These are phyloP conservation scores for Suillus brevipes DNA, from an alignment of 768 basidiomycete genomes.

Conservation along the genomic window DNA sequence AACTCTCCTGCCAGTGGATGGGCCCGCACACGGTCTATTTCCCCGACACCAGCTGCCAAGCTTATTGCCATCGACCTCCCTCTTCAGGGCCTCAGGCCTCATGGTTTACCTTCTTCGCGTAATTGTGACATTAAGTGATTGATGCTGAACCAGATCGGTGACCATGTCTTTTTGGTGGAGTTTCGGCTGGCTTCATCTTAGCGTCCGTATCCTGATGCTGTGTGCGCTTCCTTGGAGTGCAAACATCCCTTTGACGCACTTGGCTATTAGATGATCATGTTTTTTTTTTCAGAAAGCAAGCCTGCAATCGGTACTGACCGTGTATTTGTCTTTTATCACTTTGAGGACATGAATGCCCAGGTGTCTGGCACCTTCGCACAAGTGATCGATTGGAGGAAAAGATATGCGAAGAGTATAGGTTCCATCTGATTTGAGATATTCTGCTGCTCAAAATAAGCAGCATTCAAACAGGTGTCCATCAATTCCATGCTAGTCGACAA, in stretches of 20 bases:
- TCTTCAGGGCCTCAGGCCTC: background rate
- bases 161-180: background rate
- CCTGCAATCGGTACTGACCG: background rate
- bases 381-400: background rate
- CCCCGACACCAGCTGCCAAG: background rate
- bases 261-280: no score
- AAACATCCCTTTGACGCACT: no score
- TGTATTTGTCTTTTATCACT: background rate
- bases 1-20: no score
- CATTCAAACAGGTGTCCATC: no score
- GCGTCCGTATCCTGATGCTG: background rate
- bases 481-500: no score
- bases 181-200: background rate
- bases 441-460: background rate
- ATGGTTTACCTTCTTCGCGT: background rate
- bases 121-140: background rate
- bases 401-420: background rate
- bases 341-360: background rate
- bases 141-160: background rate
- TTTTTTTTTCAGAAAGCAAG: background rate
- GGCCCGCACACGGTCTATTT: background rate
- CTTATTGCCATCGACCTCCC: background rate
- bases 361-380: background rate
- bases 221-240: background rate
- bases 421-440: background rate